Base-by-base conservation (phyloP, 169 alveolate species). In the Plasmodium vinckei region DNA sequence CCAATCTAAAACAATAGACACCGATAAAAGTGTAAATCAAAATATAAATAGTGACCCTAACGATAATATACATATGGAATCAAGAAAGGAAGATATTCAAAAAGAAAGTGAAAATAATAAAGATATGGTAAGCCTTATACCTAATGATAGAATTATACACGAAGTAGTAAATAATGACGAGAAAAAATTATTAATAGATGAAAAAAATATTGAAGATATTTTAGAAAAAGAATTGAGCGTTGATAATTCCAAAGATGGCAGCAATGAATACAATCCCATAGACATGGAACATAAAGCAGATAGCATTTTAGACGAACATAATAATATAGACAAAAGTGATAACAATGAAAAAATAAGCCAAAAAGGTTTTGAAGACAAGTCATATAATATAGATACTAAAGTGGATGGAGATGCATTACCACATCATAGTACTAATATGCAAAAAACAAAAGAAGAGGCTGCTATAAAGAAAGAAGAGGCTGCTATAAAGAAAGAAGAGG, bases 241-340 rank as follows among this genome's bases (percentile, higher is more conserved):
- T 72, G 49, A 57, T 27, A 61, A 25, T 10, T 33, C 33, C 56
- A 42, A 33, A 25, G 49, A 19, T 7, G 33, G 13, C 1, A 47
- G 10, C 44, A 49, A 39, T 5, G 49, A 44, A 33, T 33, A 33
- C 7, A 33, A 33, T 33, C 1, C 7, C 7, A 33, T 33, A 33
- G 1, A 33, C 42, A 33, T 44, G 47, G 65, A 69, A 23, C 12
- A 71, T 25, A 44, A 71, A 53, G 67, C 0, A 51, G 69, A 51
- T 54, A 21, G 12, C 46, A 71, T 1, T n/a, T 51, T 53, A 71
- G 86, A 71, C 49, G 46, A 39, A 71, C 51, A 71, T 53, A 46
- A 23, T 71, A 68, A 19, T 23, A 61, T 3, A 10, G 19, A 19
- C 0, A 17, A 19, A 57, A 57, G 1, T 61, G 51, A 15, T 54